These are phyloP conservation scores for Candida tropicalis DNA, from an alignment of 1,139 yeast species.

Conservation along the genomic window DNA sequence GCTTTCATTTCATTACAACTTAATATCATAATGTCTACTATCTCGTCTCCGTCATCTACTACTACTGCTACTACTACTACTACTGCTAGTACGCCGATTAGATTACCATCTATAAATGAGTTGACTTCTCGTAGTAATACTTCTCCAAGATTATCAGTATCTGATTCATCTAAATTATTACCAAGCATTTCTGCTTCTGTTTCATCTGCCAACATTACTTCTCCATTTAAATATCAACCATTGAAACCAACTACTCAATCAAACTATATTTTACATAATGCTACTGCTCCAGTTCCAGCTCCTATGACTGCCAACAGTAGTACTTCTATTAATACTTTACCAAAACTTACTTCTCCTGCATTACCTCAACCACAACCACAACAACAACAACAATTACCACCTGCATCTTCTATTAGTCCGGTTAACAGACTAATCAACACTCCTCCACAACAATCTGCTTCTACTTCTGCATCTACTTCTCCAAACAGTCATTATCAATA, in stretches of 20 bases:
- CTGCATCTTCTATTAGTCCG: slow-evolving; percentile 13
- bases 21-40: not conserved
- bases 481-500: slow-evolving; percentile 19
- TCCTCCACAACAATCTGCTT: slow-evolving; percentile 7
- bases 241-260: slow-evolving; percentile 18
- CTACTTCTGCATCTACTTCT: slow-evolving; percentile 13
- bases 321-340: slow-evolving; percentile 5
- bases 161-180: slow-evolving; percentile 9
- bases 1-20: not conserved
- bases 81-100: slow-evolving; percentile 17
- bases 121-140: slow-evolving; percentile 23
- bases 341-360: slow-evolving; percentile 21
- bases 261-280: slow-evolving; percentile 18
- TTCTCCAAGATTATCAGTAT: slow-evolving; percentile 11
- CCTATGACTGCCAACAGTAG: slow-evolving; percentile 9
- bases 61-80: slow-evolving; percentile 8
- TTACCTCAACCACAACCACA: slow-evolving; percentile 9
- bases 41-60: not conserved
- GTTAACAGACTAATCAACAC: slow-evolving; percentile 3
- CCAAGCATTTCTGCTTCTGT: slow-evolving; percentile 10
- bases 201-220: slow-evolving; percentile 5
- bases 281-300: not conserved
- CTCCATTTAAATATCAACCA: slow-evolving; percentile 16
- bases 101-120: slow-evolving; percentile 40
- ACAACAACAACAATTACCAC: slow-evolving; percentile 14